Base-by-base conservation (phyloP, 2,329 filamentous ascomycete genomes). In the Cladosporium sp. region DNA sequence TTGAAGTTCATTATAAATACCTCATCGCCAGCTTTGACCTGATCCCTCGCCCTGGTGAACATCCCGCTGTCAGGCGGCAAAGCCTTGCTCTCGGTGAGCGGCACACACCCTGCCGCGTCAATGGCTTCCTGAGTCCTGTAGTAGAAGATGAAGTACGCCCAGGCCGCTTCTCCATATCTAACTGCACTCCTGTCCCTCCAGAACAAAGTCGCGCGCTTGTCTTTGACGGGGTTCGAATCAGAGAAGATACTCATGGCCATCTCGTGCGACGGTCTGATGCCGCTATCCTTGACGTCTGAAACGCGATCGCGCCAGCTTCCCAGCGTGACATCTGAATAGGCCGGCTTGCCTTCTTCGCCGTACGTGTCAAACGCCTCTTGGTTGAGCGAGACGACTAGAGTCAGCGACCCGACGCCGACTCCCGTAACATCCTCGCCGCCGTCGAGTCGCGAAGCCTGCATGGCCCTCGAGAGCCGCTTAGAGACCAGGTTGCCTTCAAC, bases 131-230 rank as follows among this genome's bases (percentile, higher is more conserved):
- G 49, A 34, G 52, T 64, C 7, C 72, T 66, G 55, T 73, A 74
- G 57, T 72, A 68, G 56, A 74, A 74, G 14, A 69, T 63, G 45
- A 73, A 68, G 9, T 68, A 66, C 1, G 64, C 68, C 70, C 70
- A 73, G 5, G 70, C 65, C 43, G 64, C 58, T 13, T 52, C 56
- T 1, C 71, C 71, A 18, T 66, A 67, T 1, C 69, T 64, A 33
- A 54, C 56, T 9, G 55, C 45, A 11, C 51, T 52, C 37, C 54
- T 57, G 31, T 60, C 45, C 1, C 41, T 44, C 37, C 45, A 44
- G 34, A 49, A 49, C 11, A 37, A 16, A 14, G 34, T 52, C 9
- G 49, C 49, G 11, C 16, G 43, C 32, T 53, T 53, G 38, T 49
- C 31, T 9, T 37, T 43, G 16, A 48, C 22, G 14, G 51, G 51